phyloP scores from a whole-genome alignment of 306 rosid species.

The Acmispon strigosus region DNA sequence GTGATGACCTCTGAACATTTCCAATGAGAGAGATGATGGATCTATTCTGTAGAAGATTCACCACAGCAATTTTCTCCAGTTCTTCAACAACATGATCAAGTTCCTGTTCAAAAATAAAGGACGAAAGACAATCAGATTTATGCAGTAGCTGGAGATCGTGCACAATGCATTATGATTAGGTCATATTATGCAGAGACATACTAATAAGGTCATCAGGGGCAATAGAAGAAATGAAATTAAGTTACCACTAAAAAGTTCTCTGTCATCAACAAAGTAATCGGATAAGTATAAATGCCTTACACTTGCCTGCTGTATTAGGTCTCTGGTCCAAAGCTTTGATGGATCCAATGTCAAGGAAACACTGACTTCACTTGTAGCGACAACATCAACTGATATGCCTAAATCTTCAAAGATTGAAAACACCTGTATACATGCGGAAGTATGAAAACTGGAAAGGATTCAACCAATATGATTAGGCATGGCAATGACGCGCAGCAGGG shows the following conservation, averaged over 20 bases:
- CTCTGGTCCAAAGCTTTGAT: slow-evolving; percentile 87
- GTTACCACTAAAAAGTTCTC: background rate
- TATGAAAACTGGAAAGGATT: slow-evolving; percentile 9
- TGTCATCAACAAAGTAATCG: background rate
- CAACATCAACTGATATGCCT: slow-evolving; percentile 87
- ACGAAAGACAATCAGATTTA: background rate
- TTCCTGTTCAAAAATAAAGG: slow-evolving; percentile 50
- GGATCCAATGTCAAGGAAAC: slow-evolving; percentile 87
- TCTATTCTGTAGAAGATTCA: slow-evolving; percentile 84
- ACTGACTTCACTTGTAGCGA: slow-evolving; percentile 88
- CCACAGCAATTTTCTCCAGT: slow-evolving; percentile 93
- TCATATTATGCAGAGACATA: background rate
- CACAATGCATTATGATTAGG: background rate
- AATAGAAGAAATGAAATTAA: background rate
- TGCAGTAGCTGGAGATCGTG: background rate
- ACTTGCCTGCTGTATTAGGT: slow-evolving; percentile 84
- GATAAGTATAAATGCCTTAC: slow-evolving; percentile 28
- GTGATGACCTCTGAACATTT: slow-evolving; percentile 87
- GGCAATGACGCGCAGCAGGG: too few relatives aligned
- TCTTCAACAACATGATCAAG: slow-evolving; percentile 94
- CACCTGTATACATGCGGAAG: slow-evolving; percentile 43
- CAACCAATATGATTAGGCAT: background rate
- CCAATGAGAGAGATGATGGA: slow-evolving; percentile 97
- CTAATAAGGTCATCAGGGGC: background rate
- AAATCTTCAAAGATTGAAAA: slow-evolving; percentile 83